Evolutionary conservation across 1,139 yeast species (phyloP).

Genomic region (Yamadazyma songkhlaensis): DNA sequence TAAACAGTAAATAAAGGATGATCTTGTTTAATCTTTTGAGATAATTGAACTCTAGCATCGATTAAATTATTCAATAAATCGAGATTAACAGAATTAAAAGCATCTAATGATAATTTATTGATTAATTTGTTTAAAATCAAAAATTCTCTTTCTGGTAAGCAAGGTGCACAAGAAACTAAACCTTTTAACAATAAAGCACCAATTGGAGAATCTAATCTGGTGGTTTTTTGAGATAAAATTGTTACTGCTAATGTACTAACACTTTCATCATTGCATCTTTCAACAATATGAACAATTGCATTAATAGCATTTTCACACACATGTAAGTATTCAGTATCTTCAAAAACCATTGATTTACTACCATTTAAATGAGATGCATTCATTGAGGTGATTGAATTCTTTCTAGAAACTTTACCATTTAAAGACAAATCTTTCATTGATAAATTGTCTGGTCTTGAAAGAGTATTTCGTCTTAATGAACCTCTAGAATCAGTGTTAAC

Average conservation of each 20-base stretch:
- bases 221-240: constrained; percentile 77
- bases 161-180: constrained; percentile 56
- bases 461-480: constrained; percentile 23
- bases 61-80: constrained; percentile 34
- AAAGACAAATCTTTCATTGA: constrained; percentile 16
- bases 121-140: constrained; percentile 49
- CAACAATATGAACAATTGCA: constrained; percentile 70
- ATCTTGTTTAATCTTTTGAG: constrained; percentile 38
- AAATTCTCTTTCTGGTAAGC: constrained; percentile 60
- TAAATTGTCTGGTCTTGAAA: constrained; percentile 16
- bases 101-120: constrained; percentile 34
- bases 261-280: constrained; percentile 66
- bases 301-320: constrained; percentile 63
- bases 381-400: constrained; percentile 9
- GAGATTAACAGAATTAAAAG: constrained; percentile 32
- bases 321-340: constrained; percentile 28
- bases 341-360: constrained; percentile 14
- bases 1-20: constrained; percentile 55
- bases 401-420: constrained; percentile 9
- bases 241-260: constrained; percentile 82
- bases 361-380: constrained; percentile 6
- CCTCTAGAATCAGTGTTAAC: constrained; percentile 47
- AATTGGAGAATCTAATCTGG: constrained; percentile 35
- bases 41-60: constrained; percentile 51
- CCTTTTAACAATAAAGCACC: constrained; percentile 52